phyloP scores from a whole-genome alignment of 2,329 filamentous ascomycete species.

The Ophiostoma fasciatum region DNA sequence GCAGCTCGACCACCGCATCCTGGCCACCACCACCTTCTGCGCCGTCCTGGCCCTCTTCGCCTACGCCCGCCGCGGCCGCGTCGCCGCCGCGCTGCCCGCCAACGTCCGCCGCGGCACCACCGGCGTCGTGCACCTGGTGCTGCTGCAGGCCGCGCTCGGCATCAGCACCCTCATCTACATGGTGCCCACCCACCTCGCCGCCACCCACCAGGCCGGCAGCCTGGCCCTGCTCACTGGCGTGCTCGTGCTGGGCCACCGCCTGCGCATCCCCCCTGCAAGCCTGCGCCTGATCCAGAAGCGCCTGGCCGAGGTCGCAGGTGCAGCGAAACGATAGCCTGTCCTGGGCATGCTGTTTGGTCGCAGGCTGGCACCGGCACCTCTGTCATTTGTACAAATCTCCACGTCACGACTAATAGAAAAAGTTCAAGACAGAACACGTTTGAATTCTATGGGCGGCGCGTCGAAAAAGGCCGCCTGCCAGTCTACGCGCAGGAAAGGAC shows the following conservation, averaged over 20 bases:
- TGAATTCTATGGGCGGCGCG: too few species aligned
- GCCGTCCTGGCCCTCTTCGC: slow-evolving; percentile 64
- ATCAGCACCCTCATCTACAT: slow-evolving; percentile 89
- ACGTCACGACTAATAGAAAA: too few species aligned
- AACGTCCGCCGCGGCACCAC: slow-evolving; percentile 53
- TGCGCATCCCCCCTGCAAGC: slow-evolving; percentile 57
- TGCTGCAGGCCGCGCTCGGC: slow-evolving; percentile 69
- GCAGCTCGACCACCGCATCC: slow-evolving; percentile 86
- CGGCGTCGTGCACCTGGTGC: slow-evolving; percentile 71
- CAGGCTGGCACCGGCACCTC: too few species aligned
- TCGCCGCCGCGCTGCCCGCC: slow-evolving; percentile 43
- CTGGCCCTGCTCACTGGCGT: slow-evolving; percentile 73
- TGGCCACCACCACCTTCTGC: slow-evolving; percentile 79
- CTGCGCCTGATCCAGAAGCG: slow-evolving; percentile 43
- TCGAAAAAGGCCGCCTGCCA: too few species aligned
- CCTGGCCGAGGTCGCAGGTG: slow-evolving; percentile 17
- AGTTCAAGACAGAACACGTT: too few species aligned
- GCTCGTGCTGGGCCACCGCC: slow-evolving; percentile 61
- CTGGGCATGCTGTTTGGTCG: too few species aligned
- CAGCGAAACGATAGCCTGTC: too few species aligned
- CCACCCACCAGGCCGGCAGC: slow-evolving; percentile 83
- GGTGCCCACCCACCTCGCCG: slow-evolving; percentile 76
- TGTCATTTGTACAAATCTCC: too few species aligned
- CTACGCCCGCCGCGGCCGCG: slow-evolving; percentile 56
- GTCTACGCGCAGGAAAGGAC: too few species aligned